Conservation (phyloP, 2,329 filamentous ascomycete species). For the Microsporum canis region DNA sequence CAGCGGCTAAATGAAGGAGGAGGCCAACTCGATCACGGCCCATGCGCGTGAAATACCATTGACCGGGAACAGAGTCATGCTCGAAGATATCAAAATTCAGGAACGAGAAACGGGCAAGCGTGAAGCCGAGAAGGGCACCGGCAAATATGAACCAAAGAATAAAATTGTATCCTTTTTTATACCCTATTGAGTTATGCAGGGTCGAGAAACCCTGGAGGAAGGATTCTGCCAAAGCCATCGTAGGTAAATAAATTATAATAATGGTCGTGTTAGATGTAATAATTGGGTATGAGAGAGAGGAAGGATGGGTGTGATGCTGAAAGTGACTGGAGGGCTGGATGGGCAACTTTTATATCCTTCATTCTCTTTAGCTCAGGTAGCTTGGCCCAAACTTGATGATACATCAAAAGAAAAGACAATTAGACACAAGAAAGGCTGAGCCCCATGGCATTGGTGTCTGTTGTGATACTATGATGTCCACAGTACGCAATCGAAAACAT, state of each 20-base stretch:
- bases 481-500: neutral
- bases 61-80: slow-evolving; percentile 28
- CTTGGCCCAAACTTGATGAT: neutral
- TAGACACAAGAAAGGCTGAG: neutral
- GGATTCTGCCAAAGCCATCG: neutral
- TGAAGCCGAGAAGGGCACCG: slow-evolving; percentile 39
- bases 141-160: slow-evolving; percentile 30
- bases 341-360: neutral
- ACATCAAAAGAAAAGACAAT: neutral
- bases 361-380: neutral
- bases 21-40: slow-evolving; percentile 32
- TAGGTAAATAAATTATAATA: too few relatives aligned
- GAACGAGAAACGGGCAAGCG: slow-evolving; percentile 39
- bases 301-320: neutral
- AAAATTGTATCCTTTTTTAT: slow-evolving; percentile 8
- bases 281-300: neutral
- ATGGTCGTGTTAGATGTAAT: neutral
- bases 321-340: neutral
- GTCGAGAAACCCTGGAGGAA: neutral
- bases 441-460: neutral
- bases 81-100: slow-evolving; percentile 20
- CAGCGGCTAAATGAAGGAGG: slow-evolving; percentile 30
- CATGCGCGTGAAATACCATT: slow-evolving; percentile 32
- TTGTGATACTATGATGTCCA: too few relatives aligned
- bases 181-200: slow-evolving; percentile 4